Conservation (phyloP, 179 eudicot species). For the Patellifolia procumbens region DNA sequence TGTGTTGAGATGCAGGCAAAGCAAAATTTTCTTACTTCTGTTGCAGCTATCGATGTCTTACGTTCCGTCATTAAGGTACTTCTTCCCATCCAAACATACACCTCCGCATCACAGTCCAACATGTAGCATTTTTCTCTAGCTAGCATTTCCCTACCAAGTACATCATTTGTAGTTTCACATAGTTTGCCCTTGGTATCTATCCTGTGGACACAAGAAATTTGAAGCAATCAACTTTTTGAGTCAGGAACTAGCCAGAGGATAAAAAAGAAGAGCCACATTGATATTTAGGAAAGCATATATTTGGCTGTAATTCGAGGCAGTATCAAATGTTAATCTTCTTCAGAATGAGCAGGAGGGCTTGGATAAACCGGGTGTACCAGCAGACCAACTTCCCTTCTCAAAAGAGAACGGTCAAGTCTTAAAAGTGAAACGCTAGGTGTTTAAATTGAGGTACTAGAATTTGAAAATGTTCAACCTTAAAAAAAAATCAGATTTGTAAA, state of each 20-base stretch:
- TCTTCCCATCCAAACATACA: conserved; percentile 77
- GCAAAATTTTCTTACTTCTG: conserved; percentile 43
- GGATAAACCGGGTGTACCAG: no score
- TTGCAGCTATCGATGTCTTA: conserved; percentile 52
- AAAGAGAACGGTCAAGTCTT: no score
- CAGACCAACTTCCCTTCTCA: no score
- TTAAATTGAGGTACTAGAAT: no score
- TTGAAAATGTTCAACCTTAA: no score
- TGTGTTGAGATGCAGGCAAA: background rate
- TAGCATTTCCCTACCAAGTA: conserved; percentile 49
- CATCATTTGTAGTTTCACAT: conserved; percentile 30
- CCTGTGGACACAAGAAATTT: conserved; percentile 34
- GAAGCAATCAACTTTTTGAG: background rate
- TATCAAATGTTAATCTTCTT: background rate
- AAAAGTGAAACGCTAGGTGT: no score
- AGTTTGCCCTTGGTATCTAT: conserved; percentile 48
- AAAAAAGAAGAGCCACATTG: background rate
- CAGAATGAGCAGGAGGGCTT: no score
- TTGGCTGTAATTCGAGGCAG: background rate
- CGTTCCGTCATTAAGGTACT: conserved; percentile 52
- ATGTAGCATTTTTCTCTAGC: conserved; percentile 59
- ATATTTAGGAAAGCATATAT: background rate
- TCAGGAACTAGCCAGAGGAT: background rate
- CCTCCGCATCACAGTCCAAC: conserved; percentile 55
- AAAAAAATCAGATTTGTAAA: no score